Conservation (phyloP, 2,329 filamentous ascomycete species). For the Penicillium sp. region DNA sequence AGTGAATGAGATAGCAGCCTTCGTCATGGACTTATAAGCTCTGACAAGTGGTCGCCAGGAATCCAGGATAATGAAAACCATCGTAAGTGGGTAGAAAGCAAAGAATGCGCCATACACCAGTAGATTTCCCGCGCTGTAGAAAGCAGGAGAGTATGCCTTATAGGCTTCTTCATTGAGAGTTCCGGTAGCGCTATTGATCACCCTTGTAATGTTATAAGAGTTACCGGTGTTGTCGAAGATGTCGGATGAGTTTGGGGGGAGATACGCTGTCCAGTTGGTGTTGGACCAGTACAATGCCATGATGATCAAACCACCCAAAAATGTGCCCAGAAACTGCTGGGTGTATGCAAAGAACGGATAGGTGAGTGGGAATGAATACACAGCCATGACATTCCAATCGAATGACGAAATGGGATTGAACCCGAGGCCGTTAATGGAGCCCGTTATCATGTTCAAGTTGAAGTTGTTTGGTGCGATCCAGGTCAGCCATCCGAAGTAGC, state of each 20-base stretch:
- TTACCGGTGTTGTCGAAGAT: background rate
- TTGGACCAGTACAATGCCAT: background rate
- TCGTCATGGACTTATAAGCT: background rate
- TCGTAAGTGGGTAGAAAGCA: background rate
- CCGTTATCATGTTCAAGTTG: background rate
- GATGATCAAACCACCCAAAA: background rate
- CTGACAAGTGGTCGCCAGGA: background rate
- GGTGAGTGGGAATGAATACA: background rate
- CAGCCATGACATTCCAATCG: background rate
- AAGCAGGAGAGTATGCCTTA: background rate
- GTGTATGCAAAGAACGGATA: background rate
- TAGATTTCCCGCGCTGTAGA: background rate
- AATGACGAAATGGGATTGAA: background rate
- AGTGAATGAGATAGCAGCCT: background rate
- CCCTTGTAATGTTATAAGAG: background rate
- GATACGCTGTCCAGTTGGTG: background rate
- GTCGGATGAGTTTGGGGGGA: background rate
- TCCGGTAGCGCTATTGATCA: background rate
- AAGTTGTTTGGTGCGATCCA: conserved; percentile 51
- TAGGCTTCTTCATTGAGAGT: background rate
- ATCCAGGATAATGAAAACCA: background rate
- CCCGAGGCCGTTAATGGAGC: background rate
- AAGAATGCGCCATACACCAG: background rate
- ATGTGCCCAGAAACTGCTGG: background rate
- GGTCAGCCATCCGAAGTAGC: conserved; percentile 54